Percentiles rank a stretch among this genome's conserved stretches.
Conservation (phyloP, 371 early-diverging fungal species). For the Dichotomocladium elegans region DNA sequence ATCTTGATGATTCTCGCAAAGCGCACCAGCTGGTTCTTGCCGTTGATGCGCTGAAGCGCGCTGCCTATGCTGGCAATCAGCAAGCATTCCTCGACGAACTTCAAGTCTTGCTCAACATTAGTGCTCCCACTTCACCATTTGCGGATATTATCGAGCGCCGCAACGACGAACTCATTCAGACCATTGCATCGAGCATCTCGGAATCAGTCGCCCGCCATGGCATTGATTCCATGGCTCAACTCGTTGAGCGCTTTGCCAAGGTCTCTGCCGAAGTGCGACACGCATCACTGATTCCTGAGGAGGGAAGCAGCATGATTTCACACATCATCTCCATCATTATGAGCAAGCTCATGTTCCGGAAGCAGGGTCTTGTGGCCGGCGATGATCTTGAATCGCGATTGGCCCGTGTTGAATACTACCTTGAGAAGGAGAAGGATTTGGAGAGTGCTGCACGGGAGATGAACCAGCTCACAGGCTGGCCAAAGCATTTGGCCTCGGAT, state of each 20-base stretch:
- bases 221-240: constrained; percentile 67
- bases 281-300: constrained; percentile 83
- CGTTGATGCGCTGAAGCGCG: constrained; percentile 50
- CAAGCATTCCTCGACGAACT: constrained; percentile 72
- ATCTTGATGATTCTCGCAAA: constrained; percentile 50
- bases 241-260: constrained; percentile 69
- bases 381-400: constrained; percentile 88
- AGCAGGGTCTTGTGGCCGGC: constrained; percentile 85
- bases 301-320: constrained; percentile 77
- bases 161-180: constrained; percentile 63
- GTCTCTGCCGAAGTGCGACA: constrained; percentile 73
- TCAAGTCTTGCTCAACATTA: constrained; percentile 43
- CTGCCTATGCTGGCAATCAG: constrained; percentile 33
- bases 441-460: constrained; percentile 90
- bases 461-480: constrained; percentile 94
- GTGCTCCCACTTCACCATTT: constrained; percentile 33
- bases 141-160: constrained; percentile 43
- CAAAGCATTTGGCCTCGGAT: constrained; percentile 82
- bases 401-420: constrained; percentile 76
- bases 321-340: constrained; percentile 73
- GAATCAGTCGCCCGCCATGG: constrained; percentile 60
- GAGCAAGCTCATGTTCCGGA: constrained; percentile 78
- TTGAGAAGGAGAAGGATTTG: constrained; percentile 70
- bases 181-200: constrained; percentile 63
- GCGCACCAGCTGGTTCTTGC: constrained; percentile 54